Base-by-base conservation (phyloP, 2,329 filamentous ascomycete genomes). In the Aspergillus sp. region DNA sequence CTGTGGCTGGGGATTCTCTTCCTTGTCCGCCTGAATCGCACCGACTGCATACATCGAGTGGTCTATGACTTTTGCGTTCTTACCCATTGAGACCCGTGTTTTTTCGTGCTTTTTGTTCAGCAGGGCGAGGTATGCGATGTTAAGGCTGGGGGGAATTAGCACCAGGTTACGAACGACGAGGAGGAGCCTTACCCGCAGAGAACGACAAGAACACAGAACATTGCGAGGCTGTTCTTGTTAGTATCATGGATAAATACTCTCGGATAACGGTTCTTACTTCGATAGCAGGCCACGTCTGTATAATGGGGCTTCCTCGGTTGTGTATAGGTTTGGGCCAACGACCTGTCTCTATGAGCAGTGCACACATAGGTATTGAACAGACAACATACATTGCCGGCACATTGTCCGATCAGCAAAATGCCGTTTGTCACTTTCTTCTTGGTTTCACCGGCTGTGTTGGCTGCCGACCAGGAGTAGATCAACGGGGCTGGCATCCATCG, bases 381-480 rank as follows among this genome's bases (percentile, higher is more conserved):
- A 11, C 2, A 43, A 42, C 66, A 33, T 57, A 75, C 71, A 58
- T 89, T 88, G 5, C 85, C 86, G 1, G 79, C 80, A 47, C 81
- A 86, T 53, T 84, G 81, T 4, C 84, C 83, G 44, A 88, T 78
- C 60, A 88, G 85, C 1, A 88, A 73, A 6, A 86, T 75, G 11
- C 79, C 84, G 0, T 84, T 87, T 0, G 81, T 85, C 9, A 81
- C 79, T 62, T 87, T 88, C 56, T 83, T 82, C 69, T 89, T 89
- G 0, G 85, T 88, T 62, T 88, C 84, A 1, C 86, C 85, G 0
- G 81, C 85, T 0, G 85, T 76, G 40, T 76, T 84, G 38, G 72
- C 80, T 0, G 81, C 84, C 16, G 87, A 90, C 66, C 85, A 89
- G 56, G 84, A 87, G 62, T 90, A 87, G 60, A 85, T 89, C 49